Conservation (phyloP, 371 early-diverging fungal species). For the Amoeboaphelidium occidentale region DNA sequence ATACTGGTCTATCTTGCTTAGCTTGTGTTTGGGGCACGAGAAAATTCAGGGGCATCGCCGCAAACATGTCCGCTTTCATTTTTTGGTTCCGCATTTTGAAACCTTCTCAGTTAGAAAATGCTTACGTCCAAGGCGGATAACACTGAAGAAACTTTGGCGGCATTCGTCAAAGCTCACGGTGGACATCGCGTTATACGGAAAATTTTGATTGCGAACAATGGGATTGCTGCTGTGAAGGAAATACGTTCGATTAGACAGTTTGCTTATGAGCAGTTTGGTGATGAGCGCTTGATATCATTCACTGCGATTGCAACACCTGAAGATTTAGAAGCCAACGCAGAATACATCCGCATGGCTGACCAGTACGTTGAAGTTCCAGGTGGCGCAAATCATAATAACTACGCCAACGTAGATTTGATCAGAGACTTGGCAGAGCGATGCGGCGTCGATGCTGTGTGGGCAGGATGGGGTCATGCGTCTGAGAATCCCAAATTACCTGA, state of each 20-base stretch:
- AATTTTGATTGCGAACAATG: conserved; percentile 64
- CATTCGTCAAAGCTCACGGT: not conserved
- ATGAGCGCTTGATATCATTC: conserved; percentile 82
- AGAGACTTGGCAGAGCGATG: conserved; percentile 90
- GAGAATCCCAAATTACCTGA: conserved; percentile 93
- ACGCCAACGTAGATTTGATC: conserved; percentile 89
- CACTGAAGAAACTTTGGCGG: too few species aligned
- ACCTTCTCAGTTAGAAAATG: too few species aligned
- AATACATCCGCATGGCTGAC: conserved; percentile 96
- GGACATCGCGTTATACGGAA: not conserved
- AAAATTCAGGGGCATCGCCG: too few species aligned
- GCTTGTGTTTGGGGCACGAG: too few species aligned
- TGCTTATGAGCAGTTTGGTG: conserved; percentile 93
- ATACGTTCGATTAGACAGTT: conserved; percentile 92
- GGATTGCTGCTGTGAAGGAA: conserved; percentile 97
- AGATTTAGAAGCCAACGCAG: conserved; percentile 85
- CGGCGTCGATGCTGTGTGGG: conserved; percentile 56
- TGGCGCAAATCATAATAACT: conserved; percentile 90
- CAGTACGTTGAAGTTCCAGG: conserved; percentile 92
- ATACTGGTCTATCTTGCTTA: too few species aligned
- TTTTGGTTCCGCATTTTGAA: too few species aligned
- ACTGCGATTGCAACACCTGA: conserved; percentile 81
- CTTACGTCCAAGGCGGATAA: too few species aligned
- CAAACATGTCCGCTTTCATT: too few species aligned
- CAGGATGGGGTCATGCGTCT: conserved; percentile 95